Evolutionary conservation across 1,139 yeast species (phyloP).

Genomic region (Magnusiomyces fungicola): DNA sequence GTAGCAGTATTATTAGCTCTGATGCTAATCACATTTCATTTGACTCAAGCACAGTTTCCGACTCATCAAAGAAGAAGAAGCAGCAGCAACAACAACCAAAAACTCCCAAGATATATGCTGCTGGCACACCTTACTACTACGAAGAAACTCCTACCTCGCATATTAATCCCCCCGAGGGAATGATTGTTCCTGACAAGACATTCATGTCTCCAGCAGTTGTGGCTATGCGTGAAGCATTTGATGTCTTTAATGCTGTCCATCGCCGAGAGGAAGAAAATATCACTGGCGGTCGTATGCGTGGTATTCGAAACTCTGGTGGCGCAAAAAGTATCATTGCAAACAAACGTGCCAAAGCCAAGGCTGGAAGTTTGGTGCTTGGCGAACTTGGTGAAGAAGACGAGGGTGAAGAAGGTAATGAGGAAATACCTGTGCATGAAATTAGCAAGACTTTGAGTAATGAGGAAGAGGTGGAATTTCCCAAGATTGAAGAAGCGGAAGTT

Average conservation of each 20-base stretch:
- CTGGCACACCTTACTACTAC: not conserved
- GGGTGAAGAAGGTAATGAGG: slow-evolving; percentile 9
- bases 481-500: too few species aligned
- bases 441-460: too few species aligned
- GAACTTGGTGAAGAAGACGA: slow-evolving; percentile 12
- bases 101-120: not conserved
- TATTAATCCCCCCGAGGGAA: not conserved
- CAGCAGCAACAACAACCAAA: not conserved
- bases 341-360: not conserved
- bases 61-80: too few species aligned
- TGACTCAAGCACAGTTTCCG: too few species aligned
- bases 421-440: too few species aligned
- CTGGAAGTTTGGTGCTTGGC: not conserved
- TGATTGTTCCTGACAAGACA: slow-evolving; percentile 14
- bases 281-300: slow-evolving; percentile 21
- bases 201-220: slow-evolving; percentile 82
- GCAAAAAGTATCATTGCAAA: slow-evolving; percentile 1
- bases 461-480: too few species aligned
- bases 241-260: slow-evolving; percentile 88
- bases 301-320: slow-evolving; percentile 1
- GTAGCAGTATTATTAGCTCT: not conserved
- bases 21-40: not conserved
- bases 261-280: slow-evolving; percentile 83
- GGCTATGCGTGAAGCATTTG: slow-evolving; percentile 91
- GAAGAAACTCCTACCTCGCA: not conserved